Percentiles rank a stretch among this genome's conserved stretches.
phyloP scores from a whole-genome alignment of 108 stramenopile genomes.

The Cylindrotheca closterium region DNA sequence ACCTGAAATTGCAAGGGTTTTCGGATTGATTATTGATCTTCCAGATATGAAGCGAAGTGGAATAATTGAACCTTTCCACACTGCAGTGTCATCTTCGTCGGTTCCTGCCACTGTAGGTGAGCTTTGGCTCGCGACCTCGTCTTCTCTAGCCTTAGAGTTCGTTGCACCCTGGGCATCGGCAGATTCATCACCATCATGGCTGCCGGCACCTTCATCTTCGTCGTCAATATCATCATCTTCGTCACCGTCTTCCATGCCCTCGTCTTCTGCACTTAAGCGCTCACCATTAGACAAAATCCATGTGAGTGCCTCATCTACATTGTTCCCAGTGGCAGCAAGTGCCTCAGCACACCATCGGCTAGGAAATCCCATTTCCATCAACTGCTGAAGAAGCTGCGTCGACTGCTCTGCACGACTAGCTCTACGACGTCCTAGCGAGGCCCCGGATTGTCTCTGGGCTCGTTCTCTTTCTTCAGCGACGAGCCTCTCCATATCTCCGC shows the following conservation, averaged over 20 bases:
- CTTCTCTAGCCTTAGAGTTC: conserved; percentile 10
- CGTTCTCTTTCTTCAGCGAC: conserved; percentile 73
- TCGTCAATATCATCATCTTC: conserved; percentile 56
- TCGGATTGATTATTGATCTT: conserved; percentile 59
- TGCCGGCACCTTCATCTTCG: conserved; percentile 56
- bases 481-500: conserved; percentile 92
- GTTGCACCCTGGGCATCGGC: background rate
- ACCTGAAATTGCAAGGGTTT: conserved; percentile 70
- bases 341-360: conserved; percentile 91
- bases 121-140: conserved; percentile 22
- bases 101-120: background rate
- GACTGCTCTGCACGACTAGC: conserved; percentile 34
- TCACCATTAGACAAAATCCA: conserved; percentile 96
- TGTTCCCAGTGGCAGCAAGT: conserved; percentile 84
- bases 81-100: conserved; percentile 3
- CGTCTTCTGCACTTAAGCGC: conserved; percentile 72
- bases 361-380: conserved; percentile 97
- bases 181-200: conserved; percentile 34
- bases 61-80: conserved; percentile 63
- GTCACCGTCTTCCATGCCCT: conserved; percentile 68
- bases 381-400: conserved; percentile 76
- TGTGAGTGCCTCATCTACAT: conserved; percentile 94
- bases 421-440: conserved; percentile 39
- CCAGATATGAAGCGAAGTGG: conserved; percentile 79
- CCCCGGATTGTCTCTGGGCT: conserved; percentile 35